phyloP scores from a whole-genome alignment of 257 asterid species.

The Ligustrum vulgare region DNA sequence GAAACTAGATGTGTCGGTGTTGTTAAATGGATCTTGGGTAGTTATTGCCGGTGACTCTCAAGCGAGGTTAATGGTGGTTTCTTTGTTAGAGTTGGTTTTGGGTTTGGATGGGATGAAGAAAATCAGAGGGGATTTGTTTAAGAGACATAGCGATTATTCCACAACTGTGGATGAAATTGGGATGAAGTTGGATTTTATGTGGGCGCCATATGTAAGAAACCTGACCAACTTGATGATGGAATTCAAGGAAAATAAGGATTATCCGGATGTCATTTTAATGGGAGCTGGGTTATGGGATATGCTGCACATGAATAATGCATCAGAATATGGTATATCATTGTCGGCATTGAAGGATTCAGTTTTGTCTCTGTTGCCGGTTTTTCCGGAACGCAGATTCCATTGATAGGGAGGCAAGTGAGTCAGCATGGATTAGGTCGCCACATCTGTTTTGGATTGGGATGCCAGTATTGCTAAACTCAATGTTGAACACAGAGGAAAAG shows the following conservation, averaged over 20 bases:
- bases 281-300: slow-evolving; percentile 98
- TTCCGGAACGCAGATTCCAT: slow-evolving; percentile 41
- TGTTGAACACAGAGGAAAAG: slow-evolving; percentile 77
- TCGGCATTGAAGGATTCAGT: slow-evolving; percentile 53
- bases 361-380: slow-evolving; percentile 61
- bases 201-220: slow-evolving; percentile 82
- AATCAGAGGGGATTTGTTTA: slow-evolving; percentile 70
- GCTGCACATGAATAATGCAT: slow-evolving; percentile 63
- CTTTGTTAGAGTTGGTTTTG: slow-evolving; percentile 70
- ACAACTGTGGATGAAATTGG: slow-evolving; percentile 64
- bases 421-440: slow-evolving; percentile 39
- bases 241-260: slow-evolving; percentile 38
- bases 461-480: slow-evolving; percentile 73
- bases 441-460: slow-evolving; percentile 91
- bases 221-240: slow-evolving; percentile 53
- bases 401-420: slow-evolving; percentile 33
- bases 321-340: slow-evolving; percentile 58
- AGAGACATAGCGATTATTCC: slow-evolving; percentile 89
- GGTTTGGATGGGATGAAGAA: slow-evolving; percentile 55
- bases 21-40: slow-evolving; percentile 92
- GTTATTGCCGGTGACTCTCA: slow-evolving; percentile 94
- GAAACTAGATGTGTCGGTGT: slow-evolving; percentile 66
- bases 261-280: slow-evolving; percentile 81
- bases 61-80: slow-evolving; percentile 77
- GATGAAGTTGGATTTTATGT: slow-evolving; percentile 79